Evolutionary conservation across 2,329 filamentous ascomycete genomes (phyloP).

Genomic region (Madurella mycetomatis): DNA sequence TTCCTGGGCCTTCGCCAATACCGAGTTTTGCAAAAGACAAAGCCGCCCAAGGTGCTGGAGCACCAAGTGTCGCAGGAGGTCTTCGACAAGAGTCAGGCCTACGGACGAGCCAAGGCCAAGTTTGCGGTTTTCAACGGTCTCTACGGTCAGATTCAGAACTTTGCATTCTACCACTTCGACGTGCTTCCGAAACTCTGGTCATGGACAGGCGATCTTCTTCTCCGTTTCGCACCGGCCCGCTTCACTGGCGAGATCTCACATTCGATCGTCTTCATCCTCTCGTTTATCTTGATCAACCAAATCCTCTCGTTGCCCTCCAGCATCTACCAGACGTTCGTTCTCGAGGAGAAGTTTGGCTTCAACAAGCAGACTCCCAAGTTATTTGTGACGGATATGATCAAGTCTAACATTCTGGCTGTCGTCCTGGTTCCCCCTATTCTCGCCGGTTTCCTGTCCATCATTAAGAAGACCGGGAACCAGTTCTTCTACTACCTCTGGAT

Average conservation of each 20-base stretch:
- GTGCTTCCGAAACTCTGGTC: conserved; percentile 88
- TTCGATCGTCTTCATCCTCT: conserved; percentile 86
- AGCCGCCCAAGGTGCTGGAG: conserved; percentile 78
- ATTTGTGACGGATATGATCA: conserved; percentile 86
- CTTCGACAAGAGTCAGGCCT: conserved; percentile 93
- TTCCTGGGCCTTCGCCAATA: conserved; percentile 90
- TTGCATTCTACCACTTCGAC: conserved; percentile 86
- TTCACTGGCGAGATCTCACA: conserved; percentile 93
- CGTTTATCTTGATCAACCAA: conserved; percentile 79
- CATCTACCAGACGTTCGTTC: conserved; percentile 90
- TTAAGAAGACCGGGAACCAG: conserved; percentile 85
- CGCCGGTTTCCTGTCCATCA: conserved; percentile 86
- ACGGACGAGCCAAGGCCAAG: conserved; percentile 91
- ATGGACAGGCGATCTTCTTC: conserved; percentile 69
- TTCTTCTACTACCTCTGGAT: conserved; percentile 99
- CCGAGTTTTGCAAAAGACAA: conserved; percentile 72
- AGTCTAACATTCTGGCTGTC: conserved; percentile 77
- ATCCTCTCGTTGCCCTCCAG: conserved; percentile 72
- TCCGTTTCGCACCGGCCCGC: conserved; percentile 67
- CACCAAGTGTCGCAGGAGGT: conserved; percentile 85
- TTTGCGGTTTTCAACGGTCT: conserved; percentile 78
- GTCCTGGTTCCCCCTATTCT: conserved; percentile 82
- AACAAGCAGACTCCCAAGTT: conserved; percentile 94
- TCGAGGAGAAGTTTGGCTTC: conserved; percentile 97
- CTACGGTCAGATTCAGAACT: conserved; percentile 82